Percentiles rank a stretch among this genome's conserved stretches.
Evolutionary conservation across 805 yeast species (phyloP).

Genomic region (Candida takata): DNA sequence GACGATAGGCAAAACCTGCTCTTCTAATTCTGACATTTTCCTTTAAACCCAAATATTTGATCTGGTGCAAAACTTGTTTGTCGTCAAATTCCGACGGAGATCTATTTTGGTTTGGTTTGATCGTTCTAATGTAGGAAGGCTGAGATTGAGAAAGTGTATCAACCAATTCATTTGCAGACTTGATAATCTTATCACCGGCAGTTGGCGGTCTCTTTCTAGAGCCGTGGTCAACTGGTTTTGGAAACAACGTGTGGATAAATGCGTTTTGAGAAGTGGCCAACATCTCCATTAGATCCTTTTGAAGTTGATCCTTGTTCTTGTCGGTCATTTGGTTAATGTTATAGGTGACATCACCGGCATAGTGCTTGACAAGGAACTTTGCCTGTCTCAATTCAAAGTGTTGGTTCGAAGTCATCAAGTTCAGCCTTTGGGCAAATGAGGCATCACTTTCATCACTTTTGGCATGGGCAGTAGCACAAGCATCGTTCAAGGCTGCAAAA

Average conservation of each 20-base stretch:
- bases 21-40: constrained; percentile 96
- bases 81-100: constrained; percentile 86
- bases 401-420: constrained; percentile 72
- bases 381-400: constrained; percentile 85
- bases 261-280: constrained; percentile 62
- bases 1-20: constrained; percentile 98
- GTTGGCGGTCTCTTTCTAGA: constrained; percentile 86
- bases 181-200: constrained; percentile 90
- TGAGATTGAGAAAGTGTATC: constrained; percentile 84
- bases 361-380: constrained; percentile 88
- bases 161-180: constrained; percentile 83
- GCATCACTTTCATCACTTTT: constrained; percentile 96
- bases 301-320: constrained; percentile 90
- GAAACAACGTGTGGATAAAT: constrained; percentile 56
- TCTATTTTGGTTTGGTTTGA: constrained; percentile 92
- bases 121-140: constrained; percentile 95
- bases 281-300: constrained; percentile 79
- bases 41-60: constrained; percentile 90
- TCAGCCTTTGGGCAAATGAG: constrained; percentile 86
- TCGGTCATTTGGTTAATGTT: constrained; percentile 89
- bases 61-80: constrained; percentile 88
- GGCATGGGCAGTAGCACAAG: constrained; percentile 97
- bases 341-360: constrained; percentile 97
- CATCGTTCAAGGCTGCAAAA: constrained; percentile 93
- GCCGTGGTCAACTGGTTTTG: constrained; percentile 56